Conservation (phyloP, 1,284 basidiomycete species). For the Pseudozyma pruni region DNA sequence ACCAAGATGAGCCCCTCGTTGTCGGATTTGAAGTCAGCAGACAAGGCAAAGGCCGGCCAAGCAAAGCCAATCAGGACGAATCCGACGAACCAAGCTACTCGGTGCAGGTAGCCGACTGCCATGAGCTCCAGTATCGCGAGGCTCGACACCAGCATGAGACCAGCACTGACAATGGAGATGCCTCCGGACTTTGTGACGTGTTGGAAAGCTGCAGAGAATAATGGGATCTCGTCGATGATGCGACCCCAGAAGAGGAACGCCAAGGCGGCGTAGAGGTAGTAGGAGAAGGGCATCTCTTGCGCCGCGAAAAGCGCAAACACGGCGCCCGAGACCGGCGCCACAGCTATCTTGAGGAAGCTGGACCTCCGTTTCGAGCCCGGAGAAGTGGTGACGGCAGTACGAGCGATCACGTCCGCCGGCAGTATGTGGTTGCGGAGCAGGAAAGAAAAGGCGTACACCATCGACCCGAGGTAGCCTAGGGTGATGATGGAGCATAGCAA, state of each 20-base stretch:
- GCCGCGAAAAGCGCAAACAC: constrained; percentile 72
- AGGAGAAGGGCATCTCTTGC: constrained; percentile 78
- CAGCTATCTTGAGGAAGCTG: constrained; percentile 17
- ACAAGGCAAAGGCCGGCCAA: constrained; percentile 71
- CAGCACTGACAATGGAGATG: neutral
- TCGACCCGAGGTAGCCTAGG: constrained; percentile 82
- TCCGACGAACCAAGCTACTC: constrained; percentile 79
- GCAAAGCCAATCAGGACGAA: constrained; percentile 75
- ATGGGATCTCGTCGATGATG: constrained; percentile 37
- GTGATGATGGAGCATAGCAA: constrained; percentile 78
- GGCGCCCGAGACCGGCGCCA: constrained; percentile 29
- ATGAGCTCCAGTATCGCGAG: constrained; percentile 72
- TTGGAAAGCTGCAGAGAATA: constrained; percentile 28
- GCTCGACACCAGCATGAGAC: constrained; percentile 6
- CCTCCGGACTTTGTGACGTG: constrained; percentile 2
- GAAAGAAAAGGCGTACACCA: constrained; percentile 67
- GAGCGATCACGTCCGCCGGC: constrained; percentile 5
- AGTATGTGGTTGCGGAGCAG: constrained; percentile 58
- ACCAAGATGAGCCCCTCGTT: constrained; percentile 66
- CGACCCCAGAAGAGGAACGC: constrained; percentile 77
- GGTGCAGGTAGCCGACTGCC: constrained; percentile 75
- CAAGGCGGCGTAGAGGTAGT: constrained; percentile 81
- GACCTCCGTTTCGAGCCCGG: neutral
- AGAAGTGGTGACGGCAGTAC: neutral
- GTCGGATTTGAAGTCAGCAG: constrained; percentile 44